Evolutionary conservation across 805 yeast species (phyloP), one percentile per base, ranked within the genome.

Genomic region (Saccharomycopsis selenospora): DNA sequence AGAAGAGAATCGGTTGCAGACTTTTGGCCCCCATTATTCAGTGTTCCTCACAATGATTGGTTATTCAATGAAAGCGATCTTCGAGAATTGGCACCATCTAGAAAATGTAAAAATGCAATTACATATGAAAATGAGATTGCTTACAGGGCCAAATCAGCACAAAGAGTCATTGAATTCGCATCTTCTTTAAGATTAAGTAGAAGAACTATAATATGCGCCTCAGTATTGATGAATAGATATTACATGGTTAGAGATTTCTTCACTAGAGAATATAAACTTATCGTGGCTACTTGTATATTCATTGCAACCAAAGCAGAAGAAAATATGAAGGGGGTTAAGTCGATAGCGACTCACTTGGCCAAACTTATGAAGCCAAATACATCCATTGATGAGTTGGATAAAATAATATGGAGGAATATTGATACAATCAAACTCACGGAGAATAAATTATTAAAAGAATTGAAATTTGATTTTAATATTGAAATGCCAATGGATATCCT

Each of bases 271-370:
- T 53, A 53, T 29, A 51, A 50, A 23, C 45, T 23, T 3, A 45
- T 53, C 14, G 50, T 50, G 36, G 54, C 54, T 2, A 48, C 56
- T 2, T 43, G 46, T 18, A 43, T 48, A 5, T 51, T 53, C 22
- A 23, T 53, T 5, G 56, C 56, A 13, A 50, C 54, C 13, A 53
- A 53, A 33, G 48, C 56, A 8, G 56, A 53, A 25, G 56, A 53
- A 24, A 45, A 46, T 26, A 17, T 47, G 40, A 51, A 42, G 20
- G 36, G 50, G 11, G 42, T 53, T 22, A 48, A 50, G 17, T 23
- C 41, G 4, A 42, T 53, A 14, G 54, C 50, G 2, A 27, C 36
- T 8, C 42, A 42, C 11, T 42, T 49, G 36, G 46, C 50, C 8
- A 41, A 23, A n/a, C 30, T 49, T 26, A 13, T 23, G 30, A 28